Evolutionary conservation across 331 rosid species (phyloP).

Genomic region (Dryas integrifolia): DNA sequence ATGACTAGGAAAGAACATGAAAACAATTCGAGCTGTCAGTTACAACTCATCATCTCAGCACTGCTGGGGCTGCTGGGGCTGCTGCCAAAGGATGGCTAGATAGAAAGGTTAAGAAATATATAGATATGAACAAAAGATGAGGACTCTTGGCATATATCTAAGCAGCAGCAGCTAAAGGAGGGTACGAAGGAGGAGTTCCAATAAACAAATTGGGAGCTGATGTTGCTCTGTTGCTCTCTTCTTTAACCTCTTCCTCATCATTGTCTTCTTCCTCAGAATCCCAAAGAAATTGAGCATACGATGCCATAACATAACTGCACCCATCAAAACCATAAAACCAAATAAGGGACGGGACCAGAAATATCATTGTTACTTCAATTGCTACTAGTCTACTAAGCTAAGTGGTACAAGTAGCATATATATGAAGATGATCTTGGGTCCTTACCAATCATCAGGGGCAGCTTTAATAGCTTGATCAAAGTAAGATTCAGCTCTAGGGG

Average conservation of each 20-base stretch:
- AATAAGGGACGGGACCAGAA: too few relatives aligned
- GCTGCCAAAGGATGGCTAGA: background rate
- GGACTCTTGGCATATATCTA: slow-evolving; percentile 25
- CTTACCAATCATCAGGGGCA: slow-evolving; percentile 76
- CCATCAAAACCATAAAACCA: slow-evolving; percentile 14
- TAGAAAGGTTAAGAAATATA: background rate
- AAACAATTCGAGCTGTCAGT: background rate
- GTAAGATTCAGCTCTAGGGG: slow-evolving; percentile 61
- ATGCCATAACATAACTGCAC: slow-evolving; percentile 77
- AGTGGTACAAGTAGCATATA: background rate
- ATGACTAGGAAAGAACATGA: background rate
- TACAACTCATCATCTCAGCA: slow-evolving; percentile 8
- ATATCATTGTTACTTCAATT: slow-evolving; percentile 1
- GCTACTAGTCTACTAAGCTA: background rate
- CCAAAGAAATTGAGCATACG: slow-evolving; percentile 85
- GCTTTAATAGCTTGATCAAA: slow-evolving; percentile 70
- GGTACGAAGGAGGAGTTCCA: slow-evolving; percentile 43
- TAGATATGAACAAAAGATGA: slow-evolving; percentile 42
- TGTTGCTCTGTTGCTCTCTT: slow-evolving; percentile 20
- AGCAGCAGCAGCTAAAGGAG: slow-evolving; percentile 56
- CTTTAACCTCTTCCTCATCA: slow-evolving; percentile 26
- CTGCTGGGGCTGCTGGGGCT: background rate
- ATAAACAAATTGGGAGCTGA: slow-evolving; percentile 41
- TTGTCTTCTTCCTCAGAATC: slow-evolving; percentile 65
- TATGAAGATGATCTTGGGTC: background rate